A percentile compares a stretch with the other conserved stretches of the same genome.
Conservation (phyloP, 2,329 filamentous ascomycete genomes). For the Myriosclerotinia duriaeana region DNA sequence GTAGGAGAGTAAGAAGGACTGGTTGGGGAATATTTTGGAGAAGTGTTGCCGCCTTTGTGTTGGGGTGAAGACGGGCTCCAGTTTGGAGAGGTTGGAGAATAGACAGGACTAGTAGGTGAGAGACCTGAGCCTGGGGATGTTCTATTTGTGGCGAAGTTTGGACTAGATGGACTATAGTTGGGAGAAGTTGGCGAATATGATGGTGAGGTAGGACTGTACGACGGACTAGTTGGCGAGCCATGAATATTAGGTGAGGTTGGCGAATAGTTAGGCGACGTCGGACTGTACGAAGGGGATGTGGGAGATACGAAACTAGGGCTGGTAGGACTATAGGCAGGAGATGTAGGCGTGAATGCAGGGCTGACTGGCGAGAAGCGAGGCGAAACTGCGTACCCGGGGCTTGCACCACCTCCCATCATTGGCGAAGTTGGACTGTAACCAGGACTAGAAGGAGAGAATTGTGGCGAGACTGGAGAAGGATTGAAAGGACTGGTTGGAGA, state of each 20-base stretch:
- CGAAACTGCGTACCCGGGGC: constrained; percentile 50
- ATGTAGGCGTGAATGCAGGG: constrained; percentile 43
- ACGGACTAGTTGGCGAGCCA: constrained; percentile 37
- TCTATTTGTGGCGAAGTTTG: constrained; percentile 36
- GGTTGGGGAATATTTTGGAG: constrained; percentile 44
- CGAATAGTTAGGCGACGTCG: constrained; percentile 47
- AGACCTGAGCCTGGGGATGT: constrained; percentile 36
- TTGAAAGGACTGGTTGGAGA: constrained; percentile 63
- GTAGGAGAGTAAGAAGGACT: constrained; percentile 36
- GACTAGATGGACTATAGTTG: constrained; percentile 39
- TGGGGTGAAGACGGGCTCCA: constrained; percentile 39
- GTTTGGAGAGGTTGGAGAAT: constrained; percentile 39
- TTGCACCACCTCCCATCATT: constrained; percentile 52
- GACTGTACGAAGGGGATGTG: constrained; percentile 69
- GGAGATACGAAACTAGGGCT: constrained; percentile 44
- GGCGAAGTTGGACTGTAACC: constrained; percentile 53
- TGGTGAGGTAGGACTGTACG: constrained; percentile 39
- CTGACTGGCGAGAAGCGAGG: constrained; percentile 60
- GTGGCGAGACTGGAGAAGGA: constrained; percentile 53
- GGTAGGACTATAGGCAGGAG: constrained; percentile 41
- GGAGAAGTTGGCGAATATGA: constrained; percentile 40
- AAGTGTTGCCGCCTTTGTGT: constrained; percentile 37
- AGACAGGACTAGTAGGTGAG: constrained; percentile 39
- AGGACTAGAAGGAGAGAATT: constrained; percentile 38
- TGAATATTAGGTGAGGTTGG: constrained; percentile 39